Evolutionary conservation across 495 filamentous ascomycete species (phyloP).

Genomic region (Glonium stellatum): DNA sequence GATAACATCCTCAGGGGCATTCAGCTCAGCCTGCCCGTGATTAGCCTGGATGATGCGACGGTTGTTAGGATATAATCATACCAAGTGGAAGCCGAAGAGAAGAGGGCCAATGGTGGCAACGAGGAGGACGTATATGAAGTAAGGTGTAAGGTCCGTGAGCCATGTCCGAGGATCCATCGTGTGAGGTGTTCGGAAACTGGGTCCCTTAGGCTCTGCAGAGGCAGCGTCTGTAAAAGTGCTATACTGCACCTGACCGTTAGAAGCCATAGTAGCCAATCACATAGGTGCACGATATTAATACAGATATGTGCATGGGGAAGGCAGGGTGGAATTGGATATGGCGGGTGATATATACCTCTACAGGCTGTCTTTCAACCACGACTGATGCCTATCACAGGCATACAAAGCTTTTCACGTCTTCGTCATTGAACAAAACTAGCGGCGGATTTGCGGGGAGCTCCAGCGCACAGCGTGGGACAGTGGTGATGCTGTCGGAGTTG

Average conservation of each 20-base stretch:
- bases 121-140: conserved; percentile 37
- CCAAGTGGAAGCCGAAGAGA: conserved; percentile 91
- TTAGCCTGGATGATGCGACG: conserved; percentile 23
- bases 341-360: conserved; percentile 11
- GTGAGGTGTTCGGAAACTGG: conserved; percentile 17
- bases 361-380: background rate
- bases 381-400: conserved; percentile 18
- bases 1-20: conserved; percentile 85
- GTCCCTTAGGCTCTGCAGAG: conserved; percentile 12
- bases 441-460: conserved; percentile 9
- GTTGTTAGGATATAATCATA: conserved; percentile 36
- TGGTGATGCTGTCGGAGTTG: conserved; percentile 17
- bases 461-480: conserved; percentile 3
- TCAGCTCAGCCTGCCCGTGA: conserved; percentile 71
- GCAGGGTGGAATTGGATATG: background rate
- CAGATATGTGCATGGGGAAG: background rate
- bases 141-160: conserved; percentile 34
- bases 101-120: conserved; percentile 60
- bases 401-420: conserved; percentile 17
- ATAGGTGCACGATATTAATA: background rate
- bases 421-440: conserved; percentile 18
- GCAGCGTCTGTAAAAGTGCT: conserved; percentile 5
- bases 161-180: conserved; percentile 32
- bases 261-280: background rate
- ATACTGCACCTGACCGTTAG: conserved; percentile 22